phyloP scores from a whole-genome alignment of 768 basidiomycete genomes.

The Bullera alba region DNA sequence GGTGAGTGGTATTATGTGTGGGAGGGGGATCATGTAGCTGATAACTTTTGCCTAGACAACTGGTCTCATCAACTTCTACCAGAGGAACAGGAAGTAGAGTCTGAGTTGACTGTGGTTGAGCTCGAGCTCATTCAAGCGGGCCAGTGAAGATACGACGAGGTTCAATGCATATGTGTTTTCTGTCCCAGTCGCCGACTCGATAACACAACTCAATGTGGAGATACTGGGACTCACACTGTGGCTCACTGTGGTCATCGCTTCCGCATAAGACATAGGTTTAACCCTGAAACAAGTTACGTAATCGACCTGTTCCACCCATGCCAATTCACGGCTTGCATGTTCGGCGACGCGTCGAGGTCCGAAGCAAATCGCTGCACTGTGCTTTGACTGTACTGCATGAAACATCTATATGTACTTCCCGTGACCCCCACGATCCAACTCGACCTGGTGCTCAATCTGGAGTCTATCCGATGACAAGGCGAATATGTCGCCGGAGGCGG shows the following conservation, averaged over 20 bases:
- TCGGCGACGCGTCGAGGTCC: too few species aligned
- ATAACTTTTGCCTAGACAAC: constrained; percentile 60
- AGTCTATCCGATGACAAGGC: too few species aligned
- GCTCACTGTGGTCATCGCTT: neutral
- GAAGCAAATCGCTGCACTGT: too few species aligned
- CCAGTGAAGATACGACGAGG: neutral
- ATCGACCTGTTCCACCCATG: too few species aligned
- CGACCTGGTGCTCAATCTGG: too few species aligned
- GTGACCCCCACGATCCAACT: too few species aligned
- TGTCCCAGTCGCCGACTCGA: neutral
- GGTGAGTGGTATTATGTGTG: constrained; percentile 37
- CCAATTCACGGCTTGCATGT: too few species aligned
- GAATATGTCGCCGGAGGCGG: too few species aligned
- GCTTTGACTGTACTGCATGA: too few species aligned
- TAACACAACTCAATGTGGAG: neutral
- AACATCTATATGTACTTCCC: too few species aligned
- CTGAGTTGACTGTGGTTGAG: neutral
- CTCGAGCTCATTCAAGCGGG: neutral
- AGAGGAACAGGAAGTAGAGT: constrained; percentile 60
- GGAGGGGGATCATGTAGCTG: constrained; percentile 2
- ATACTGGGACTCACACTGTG: too few species aligned
- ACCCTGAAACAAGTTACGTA: too few species aligned
- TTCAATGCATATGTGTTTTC: neutral
- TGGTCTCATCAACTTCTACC: constrained; percentile 94
- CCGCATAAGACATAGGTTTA: neutral